Base-by-base conservation (phyloP, 1,284 basidiomycete species). In the Mycosarcoma mackinlayi region DNA sequence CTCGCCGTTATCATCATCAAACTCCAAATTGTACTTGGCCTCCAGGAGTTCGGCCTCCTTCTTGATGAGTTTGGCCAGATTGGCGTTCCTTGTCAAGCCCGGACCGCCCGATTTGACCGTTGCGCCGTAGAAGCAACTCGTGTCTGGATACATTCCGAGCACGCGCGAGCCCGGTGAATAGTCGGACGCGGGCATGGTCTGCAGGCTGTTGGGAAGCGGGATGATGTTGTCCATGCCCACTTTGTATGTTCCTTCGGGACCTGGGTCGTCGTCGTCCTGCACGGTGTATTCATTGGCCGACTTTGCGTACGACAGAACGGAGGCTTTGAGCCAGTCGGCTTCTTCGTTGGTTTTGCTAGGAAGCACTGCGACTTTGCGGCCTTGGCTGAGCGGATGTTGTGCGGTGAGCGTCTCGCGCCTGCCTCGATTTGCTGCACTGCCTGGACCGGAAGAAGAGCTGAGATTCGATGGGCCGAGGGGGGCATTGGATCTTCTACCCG, bases 71-170 rank as follows among this genome's bases (percentile, higher is more conserved):
- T 76, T 59, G 27, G 53, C 53, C 3, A 70, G 16, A 25, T 64
- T 57, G 37, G 60, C 41, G 37, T 68, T 64, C 19, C 66, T 42
- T 4, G 47, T 54, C 24, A 81, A 19, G 3, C 70, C 64, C 0
- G 80, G 80, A 13, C 81, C 81, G n/a, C 81, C 81, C 0, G 73
- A 73, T 18, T 72, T 72, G 24, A 82, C 75, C 0, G 71, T 75
- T 9, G 81, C 81, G 31, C 71, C 70, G 60, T 82, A 82, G 75
- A 82, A 82, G 49, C 81, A 82, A 37, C 72, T 77, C 4, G 81
- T 82, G 54, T 82, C 81, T 4, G 81, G 81, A 30, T 82, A 82
- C 56, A 82, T 72, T 3, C 75, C 81, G n/a, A 82, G 57, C 5
- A 82, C 81, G 21, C 76, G 64, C 4, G 73, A 44, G 3, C 81